These are phyloP conservation scores for Postia placenta DNA, from an alignment of 768 basidiomycete genomes.

Conservation along the genomic window DNA sequence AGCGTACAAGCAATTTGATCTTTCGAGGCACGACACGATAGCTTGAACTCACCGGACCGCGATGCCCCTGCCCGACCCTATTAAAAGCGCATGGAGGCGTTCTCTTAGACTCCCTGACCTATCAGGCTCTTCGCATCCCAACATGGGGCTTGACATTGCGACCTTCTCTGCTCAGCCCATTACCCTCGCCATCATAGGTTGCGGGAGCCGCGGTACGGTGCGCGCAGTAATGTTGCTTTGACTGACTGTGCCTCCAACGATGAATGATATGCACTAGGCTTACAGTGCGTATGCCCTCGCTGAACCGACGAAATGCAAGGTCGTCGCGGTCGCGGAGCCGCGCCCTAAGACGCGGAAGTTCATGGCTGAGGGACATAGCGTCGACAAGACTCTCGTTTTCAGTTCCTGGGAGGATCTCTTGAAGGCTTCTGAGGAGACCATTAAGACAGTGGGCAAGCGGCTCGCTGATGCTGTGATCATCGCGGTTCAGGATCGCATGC, in stretches of 20 bases:
- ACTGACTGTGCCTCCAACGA: neutral
- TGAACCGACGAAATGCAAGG: conserved; percentile 58
- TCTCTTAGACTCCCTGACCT: neutral
- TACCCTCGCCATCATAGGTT: conserved; percentile 75
- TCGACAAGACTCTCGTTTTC: conserved; percentile 70
- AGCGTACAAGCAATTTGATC: neutral
- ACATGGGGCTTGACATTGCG: conserved; percentile 19
- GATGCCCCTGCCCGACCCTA: neutral
- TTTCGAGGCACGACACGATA: neutral
- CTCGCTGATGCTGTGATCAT: conserved; percentile 81
- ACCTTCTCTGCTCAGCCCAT: conserved; percentile 33
- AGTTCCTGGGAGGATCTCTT: conserved; percentile 65
- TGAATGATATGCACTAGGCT: conserved; percentile 30
- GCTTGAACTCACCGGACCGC: neutral
- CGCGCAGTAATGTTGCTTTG: conserved; percentile 5
- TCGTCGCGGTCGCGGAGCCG: conserved; percentile 85
- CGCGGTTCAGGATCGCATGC: conserved; percentile 77
- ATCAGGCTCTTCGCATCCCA: neutral
- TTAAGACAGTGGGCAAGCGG: conserved; percentile 56
- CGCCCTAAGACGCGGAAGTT: conserved; percentile 54
- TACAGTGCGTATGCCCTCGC: conserved; percentile 61
- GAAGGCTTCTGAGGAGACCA: conserved; percentile 59
- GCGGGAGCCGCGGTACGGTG: conserved; percentile 79
- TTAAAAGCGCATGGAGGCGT: neutral
- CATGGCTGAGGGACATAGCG: conserved; percentile 49